These are phyloP conservation scores for Moniliophthora roreri DNA, from an alignment of 1,284 basidiomycete species.

Conservation along the genomic window DNA sequence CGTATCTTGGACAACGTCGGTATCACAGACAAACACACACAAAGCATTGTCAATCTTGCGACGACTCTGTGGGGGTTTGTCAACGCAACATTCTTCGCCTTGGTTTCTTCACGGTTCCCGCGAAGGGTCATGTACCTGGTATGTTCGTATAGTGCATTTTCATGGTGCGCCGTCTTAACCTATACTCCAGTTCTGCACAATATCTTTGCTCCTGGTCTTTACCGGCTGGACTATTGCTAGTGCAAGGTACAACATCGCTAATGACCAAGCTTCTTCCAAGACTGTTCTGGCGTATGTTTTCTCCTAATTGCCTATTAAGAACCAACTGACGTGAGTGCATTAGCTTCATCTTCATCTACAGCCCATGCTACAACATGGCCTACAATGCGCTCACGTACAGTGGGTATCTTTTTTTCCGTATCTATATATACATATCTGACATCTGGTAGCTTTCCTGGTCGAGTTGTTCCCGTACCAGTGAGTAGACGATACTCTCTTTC, in stretches of 20 bases:
- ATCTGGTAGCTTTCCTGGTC: slow-evolving; percentile 42
- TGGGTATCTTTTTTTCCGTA: slow-evolving; percentile 22
- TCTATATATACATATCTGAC: not conserved
- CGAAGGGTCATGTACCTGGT: slow-evolving; percentile 51
- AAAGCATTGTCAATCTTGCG: slow-evolving; percentile 56
- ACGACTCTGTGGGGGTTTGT: slow-evolving; percentile 55
- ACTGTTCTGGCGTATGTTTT: slow-evolving; percentile 46
- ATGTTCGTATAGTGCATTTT: slow-evolving; percentile 12
- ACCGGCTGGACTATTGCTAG: slow-evolving; percentile 54
- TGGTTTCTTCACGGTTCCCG: slow-evolving; percentile 46
- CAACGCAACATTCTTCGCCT: slow-evolving; percentile 48
- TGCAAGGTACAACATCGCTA: slow-evolving; percentile 42
- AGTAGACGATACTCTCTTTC: too few species aligned
- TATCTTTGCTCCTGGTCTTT: slow-evolving; percentile 48
- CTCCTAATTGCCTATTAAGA: not conserved
- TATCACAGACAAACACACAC: slow-evolving; percentile 44
- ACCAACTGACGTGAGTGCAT: not conserved
- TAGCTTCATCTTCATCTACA: slow-evolving; percentile 56
- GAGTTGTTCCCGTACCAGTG: slow-evolving; percentile 55
- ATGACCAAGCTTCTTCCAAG: slow-evolving; percentile 43
- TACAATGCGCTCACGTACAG: slow-evolving; percentile 50
- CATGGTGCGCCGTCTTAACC: not conserved
- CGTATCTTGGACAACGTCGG: slow-evolving; percentile 47
- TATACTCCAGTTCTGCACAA: slow-evolving; percentile 38
- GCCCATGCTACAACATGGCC: slow-evolving; percentile 47